phyloP scores from a whole-genome alignment of 202 grass and related monocot species.

The Zizania palustris region DNA sequence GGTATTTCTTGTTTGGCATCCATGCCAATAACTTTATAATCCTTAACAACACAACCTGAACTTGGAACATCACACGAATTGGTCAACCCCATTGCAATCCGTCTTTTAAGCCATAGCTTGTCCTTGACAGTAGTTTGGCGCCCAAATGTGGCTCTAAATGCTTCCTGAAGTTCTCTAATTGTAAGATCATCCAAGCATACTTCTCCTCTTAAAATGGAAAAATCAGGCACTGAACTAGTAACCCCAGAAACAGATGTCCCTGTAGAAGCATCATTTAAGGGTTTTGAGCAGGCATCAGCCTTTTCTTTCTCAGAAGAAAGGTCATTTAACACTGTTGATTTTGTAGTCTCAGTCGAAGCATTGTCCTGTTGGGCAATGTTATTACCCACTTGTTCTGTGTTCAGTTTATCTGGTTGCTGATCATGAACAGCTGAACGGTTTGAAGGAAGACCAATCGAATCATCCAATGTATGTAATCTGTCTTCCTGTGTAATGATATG shows the following conservation, averaged over 20 bases:
- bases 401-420: constrained; percentile 30
- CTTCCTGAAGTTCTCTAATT: constrained; percentile 95
- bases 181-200: constrained; percentile 85
- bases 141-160: constrained; percentile 91
- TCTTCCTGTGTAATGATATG: constrained; percentile 53
- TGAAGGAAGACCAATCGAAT: constrained; percentile 48
- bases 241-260: constrained; percentile 57
- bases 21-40: constrained; percentile 69
- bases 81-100: constrained; percentile 88
- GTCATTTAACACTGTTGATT: constrained; percentile 60
- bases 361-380: constrained; percentile 51
- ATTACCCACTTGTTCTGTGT: constrained; percentile 39
- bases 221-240: constrained; percentile 71
- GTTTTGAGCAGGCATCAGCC: constrained; percentile 60
- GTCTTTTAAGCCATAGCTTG: constrained; percentile 97
- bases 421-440: constrained; percentile 39
- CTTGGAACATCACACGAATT: constrained; percentile 90
- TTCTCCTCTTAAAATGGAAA: constrained; percentile 86
- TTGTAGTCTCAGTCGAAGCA: constrained; percentile 61
- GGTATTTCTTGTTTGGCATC: constrained; percentile 45
- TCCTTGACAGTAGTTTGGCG: constrained; percentile 95
- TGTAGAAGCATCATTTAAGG: constrained; percentile 46
- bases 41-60: constrained; percentile 81
- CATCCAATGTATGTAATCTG: constrained; percentile 43
- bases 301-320: constrained; percentile 74